Percentiles rank a stretch among this genome's conserved stretches.
Evolutionary conservation across 164 flowering plant genomes (phyloP).

Genomic region (Chimonanthus salicifolius): DNA sequence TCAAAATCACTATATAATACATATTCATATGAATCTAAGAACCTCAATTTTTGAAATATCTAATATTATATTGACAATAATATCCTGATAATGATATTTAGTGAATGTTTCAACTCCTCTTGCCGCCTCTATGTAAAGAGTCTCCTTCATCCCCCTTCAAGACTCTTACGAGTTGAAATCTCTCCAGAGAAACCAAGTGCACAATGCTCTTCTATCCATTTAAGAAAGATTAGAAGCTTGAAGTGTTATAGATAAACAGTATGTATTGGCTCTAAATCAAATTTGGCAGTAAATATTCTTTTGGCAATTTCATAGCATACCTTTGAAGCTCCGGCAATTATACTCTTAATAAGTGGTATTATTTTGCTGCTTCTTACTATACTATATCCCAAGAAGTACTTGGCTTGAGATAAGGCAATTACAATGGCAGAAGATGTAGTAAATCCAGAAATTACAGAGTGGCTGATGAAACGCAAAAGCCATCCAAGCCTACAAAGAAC

Average conservation of each 20-base stretch:
- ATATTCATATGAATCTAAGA: too few species aligned
- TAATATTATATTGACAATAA: too few species aligned
- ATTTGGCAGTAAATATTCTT: background rate
- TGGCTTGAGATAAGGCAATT: slow-evolving; percentile 90
- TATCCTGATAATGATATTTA: background rate
- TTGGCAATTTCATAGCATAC: slow-evolving; percentile 28
- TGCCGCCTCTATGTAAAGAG: too few species aligned
- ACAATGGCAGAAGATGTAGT: slow-evolving; percentile 93
- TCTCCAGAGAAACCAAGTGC: background rate
- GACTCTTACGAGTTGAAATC: too few species aligned
- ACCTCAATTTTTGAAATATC: too few species aligned
- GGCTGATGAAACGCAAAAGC: slow-evolving; percentile 93
- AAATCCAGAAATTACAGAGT: slow-evolving; percentile 96
- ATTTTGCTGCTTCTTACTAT: slow-evolving; percentile 77
- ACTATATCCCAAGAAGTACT: slow-evolving; percentile 87
- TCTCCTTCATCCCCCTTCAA: too few species aligned
- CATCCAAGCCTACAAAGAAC: slow-evolving; percentile 73
- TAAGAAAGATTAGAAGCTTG: background rate
- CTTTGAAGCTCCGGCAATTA: slow-evolving; percentile 65
- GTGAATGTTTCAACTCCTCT: too few species aligned
- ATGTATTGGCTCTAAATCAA: too few species aligned
- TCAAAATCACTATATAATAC: too few species aligned
- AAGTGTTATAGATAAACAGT: background rate
- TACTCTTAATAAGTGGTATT: slow-evolving; percentile 71
- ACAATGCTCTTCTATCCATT: background rate